Evolutionary conservation across 768 basidiomycete genomes (phyloP), one percentile per base, ranked within the genome.

Genomic region (Boletus rubescentipes): DNA sequence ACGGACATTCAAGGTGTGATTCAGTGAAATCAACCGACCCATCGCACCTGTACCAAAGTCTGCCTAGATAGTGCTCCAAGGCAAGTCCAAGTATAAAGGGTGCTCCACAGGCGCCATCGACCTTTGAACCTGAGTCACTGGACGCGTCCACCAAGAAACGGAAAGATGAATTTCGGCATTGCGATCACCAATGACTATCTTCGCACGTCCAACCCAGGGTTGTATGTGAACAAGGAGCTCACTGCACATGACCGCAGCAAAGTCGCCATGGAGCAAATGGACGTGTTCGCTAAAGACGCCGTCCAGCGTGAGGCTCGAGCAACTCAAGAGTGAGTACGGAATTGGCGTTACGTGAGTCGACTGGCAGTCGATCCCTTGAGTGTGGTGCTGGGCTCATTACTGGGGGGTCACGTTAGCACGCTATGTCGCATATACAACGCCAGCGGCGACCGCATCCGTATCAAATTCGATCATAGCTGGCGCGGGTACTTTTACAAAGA

Each of bases 251-350:
- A 42, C 21, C 41, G 41, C 41, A 29, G 41, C 41, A 29, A 26
- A 10, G 41, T 42, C 41, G 41, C 41, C 15, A 4, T 42, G 18
- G 15, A 29, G 14, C 41, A 42, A 10, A 29, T 29, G 41, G 41
- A 42, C 15, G 26, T 29, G 4, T 29, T n/a, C 23, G 23, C 8
- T 23, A 2, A 7, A 4, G 41, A 48, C 11, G 47, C 37, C 6
- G 29, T 31, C 37, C 30, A 48, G 18, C 47, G 37, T 12, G n/a
- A n/a, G n/a, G n/a, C 47, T 49, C 15, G 38, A 49, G 30, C 15
- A 49, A 9, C 48, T 49, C 38, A 49, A 49, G 38, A 32, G 38
- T 10, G 38, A 49, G 29, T 49, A 49, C 30, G 38, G 48, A 40
- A 40, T 15, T 20, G 48, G 38, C 37, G 30, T 40, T 12, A 40